A percentile compares a stretch with the other conserved stretches of the same genome.
phyloP scores from a whole-genome alignment of 2,329 filamentous ascomycete species.

The Fusarium oligoseptatum region DNA sequence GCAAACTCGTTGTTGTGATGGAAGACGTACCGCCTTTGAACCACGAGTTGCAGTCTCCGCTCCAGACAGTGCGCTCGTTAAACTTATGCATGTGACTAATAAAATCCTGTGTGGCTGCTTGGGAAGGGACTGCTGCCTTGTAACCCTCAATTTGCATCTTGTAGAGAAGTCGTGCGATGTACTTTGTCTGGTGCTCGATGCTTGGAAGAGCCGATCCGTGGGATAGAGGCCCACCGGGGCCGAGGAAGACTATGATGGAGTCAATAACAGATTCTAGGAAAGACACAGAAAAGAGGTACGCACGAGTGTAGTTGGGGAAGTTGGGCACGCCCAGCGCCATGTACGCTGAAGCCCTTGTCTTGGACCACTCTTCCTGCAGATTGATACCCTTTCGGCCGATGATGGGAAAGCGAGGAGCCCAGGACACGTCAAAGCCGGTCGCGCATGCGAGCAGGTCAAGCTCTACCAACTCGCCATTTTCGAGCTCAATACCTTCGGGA shows the following conservation, averaged over 20 bases:
- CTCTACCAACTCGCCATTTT: not conserved
- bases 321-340: not conserved
- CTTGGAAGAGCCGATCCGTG: not conserved
- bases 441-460: not conserved
- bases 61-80: not conserved
- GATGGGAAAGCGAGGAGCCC: not conserved
- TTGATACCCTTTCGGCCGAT: not conserved
- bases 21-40: not conserved
- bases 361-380: not conserved
- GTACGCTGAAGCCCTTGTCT: not conserved
- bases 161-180: not conserved
- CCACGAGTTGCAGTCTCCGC: not conserved
- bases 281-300: not conserved
- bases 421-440: not conserved
- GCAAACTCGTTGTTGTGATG: not conserved
- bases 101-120: not conserved
- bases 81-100: not conserved
- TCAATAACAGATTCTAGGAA: not conserved
- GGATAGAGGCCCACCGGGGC: not conserved
- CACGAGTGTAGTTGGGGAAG: not conserved
- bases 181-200: not conserved
- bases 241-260: not conserved
- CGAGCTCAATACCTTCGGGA: not conserved
- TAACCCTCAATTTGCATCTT: not conserved
- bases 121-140: not conserved